Conservation (phyloP, 2,329 filamentous ascomycete genomes). For the Amauroascus verrucosus region DNA sequence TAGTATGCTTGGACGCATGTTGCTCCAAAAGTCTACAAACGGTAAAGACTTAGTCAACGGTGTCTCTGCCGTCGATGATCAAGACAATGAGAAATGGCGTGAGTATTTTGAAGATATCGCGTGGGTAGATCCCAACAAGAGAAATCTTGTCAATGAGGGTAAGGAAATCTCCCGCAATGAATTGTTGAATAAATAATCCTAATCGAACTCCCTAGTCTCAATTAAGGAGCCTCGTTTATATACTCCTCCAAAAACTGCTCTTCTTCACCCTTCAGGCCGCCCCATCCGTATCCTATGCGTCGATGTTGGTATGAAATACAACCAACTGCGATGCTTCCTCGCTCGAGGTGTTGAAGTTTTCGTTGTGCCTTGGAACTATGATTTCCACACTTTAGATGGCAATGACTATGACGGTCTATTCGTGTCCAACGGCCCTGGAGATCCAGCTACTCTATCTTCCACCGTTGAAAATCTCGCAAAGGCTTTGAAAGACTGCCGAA, state of each 20-base stretch:
- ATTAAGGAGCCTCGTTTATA: slow-evolving; percentile 79
- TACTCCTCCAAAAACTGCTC: slow-evolving; percentile 53
- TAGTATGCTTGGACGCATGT: slow-evolving; percentile 88
- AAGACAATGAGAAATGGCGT: slow-evolving; percentile 38
- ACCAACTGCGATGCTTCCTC: slow-evolving; percentile 89
- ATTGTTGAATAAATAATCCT: not conserved
- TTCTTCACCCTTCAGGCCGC: slow-evolving; percentile 82
- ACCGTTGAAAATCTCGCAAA: slow-evolving; percentile 71
- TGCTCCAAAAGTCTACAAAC: slow-evolving; percentile 53
- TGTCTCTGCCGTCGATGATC: slow-evolving; percentile 32
- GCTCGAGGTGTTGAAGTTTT: slow-evolving; percentile 85
- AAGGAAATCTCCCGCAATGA: slow-evolving; percentile 32
- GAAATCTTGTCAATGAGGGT: slow-evolving; percentile 93
- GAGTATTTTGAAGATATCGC: slow-evolving; percentile 65
- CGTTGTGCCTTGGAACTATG: slow-evolving; percentile 92
- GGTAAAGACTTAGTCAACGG: slow-evolving; percentile 17
- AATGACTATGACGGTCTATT: slow-evolving; percentile 93
- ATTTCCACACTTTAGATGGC: slow-evolving; percentile 65
- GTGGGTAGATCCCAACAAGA: slow-evolving; percentile 85
- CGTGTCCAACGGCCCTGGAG: slow-evolving; percentile 93
- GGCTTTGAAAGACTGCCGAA: slow-evolving; percentile 66
- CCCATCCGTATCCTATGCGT: slow-evolving; percentile 80
- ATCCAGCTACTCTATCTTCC: slow-evolving; percentile 69
- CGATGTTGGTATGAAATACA: slow-evolving; percentile 97
- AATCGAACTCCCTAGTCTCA: slow-evolving; percentile 55